Evolutionary conservation across 768 basidiomycete species (phyloP).

Genomic region (Phylloporus scabripes): DNA sequence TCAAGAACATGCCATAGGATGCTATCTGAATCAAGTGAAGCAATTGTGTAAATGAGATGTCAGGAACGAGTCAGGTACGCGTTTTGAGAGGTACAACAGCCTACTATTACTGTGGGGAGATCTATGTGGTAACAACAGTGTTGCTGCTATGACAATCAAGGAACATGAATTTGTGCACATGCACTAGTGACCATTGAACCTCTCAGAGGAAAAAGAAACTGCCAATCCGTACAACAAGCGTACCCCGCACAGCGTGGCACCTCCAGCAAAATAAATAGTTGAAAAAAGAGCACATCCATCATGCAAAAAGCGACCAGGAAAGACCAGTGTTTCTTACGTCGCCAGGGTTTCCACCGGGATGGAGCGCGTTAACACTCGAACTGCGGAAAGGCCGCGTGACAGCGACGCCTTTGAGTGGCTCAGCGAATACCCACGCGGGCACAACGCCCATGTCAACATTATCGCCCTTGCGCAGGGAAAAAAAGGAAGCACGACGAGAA

Average conservation of each 20-base stretch:
- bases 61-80: background rate
- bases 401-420: slow-evolving; percentile 52
- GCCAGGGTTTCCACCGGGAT: slow-evolving; percentile 36
- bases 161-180: background rate
- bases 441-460: slow-evolving; percentile 65
- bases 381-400: slow-evolving; percentile 62
- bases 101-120: background rate
- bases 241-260: background rate
- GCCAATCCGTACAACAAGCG: background rate
- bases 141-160: background rate
- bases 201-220: background rate
- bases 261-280: background rate
- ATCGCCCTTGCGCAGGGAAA: slow-evolving; percentile 20
- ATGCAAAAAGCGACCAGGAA: slow-evolving; percentile 66
- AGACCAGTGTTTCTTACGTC: slow-evolving; percentile 45
- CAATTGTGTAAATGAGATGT: background rate
- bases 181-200: no score
- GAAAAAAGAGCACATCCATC: background rate
- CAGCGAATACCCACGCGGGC: slow-evolving; percentile 73
- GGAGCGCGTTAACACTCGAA: slow-evolving; percentile 45
- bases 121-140: background rate
- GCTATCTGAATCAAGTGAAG: background rate
- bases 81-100: background rate
- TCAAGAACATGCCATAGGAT: background rate
- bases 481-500: slow-evolving; percentile 34